Conservation (phyloP, 73 alveolate genomes). For the Paramecium biaurelia region DNA sequence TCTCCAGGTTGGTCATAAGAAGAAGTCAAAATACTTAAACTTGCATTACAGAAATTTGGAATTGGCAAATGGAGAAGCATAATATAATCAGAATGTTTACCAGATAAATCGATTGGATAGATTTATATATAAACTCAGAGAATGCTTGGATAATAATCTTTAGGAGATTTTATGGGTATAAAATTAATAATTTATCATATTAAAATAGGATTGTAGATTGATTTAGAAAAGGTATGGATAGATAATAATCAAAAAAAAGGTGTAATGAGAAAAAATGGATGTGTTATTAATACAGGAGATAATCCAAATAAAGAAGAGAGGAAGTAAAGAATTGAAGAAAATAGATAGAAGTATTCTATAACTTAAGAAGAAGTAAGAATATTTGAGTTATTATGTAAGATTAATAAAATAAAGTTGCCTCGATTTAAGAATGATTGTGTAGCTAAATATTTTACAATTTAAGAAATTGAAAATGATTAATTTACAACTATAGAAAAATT, state of each 20-base stretch:
- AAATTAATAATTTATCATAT: not conserved
- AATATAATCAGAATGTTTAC: slow-evolving; percentile 79
- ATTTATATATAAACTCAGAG: slow-evolving; percentile 80
- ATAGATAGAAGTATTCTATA: slow-evolving; percentile 23
- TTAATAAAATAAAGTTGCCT: slow-evolving; percentile 31
- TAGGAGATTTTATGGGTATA: slow-evolving; percentile 83
- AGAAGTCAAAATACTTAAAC: slow-evolving; percentile 77
- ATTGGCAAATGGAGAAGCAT: slow-evolving; percentile 85
- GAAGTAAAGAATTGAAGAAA: slow-evolving; percentile 57
- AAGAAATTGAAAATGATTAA: slow-evolving; percentile 43
- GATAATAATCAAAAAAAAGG: slow-evolving; percentile 71
- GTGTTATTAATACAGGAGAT: slow-evolving; percentile 83
- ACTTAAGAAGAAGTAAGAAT: not conserved
- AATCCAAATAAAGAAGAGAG: slow-evolving; percentile 73
- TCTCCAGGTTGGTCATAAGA: slow-evolving; percentile 89
- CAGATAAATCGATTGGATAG: slow-evolving; percentile 80
- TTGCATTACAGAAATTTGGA: slow-evolving; percentile 78
- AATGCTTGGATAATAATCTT: slow-evolving; percentile 75
- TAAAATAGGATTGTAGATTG: slow-evolving; percentile 63
- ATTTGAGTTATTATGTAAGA: not conserved
- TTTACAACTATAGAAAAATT: slow-evolving; percentile 47
- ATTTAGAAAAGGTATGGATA: slow-evolving; percentile 69
- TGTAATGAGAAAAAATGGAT: slow-evolving; percentile 76
- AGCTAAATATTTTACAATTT: slow-evolving; percentile 34
- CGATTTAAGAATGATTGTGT: slow-evolving; percentile 48